Evolutionary conservation across 257 asterid genomes (phyloP).

Genomic region (Avicennia marina): DNA sequence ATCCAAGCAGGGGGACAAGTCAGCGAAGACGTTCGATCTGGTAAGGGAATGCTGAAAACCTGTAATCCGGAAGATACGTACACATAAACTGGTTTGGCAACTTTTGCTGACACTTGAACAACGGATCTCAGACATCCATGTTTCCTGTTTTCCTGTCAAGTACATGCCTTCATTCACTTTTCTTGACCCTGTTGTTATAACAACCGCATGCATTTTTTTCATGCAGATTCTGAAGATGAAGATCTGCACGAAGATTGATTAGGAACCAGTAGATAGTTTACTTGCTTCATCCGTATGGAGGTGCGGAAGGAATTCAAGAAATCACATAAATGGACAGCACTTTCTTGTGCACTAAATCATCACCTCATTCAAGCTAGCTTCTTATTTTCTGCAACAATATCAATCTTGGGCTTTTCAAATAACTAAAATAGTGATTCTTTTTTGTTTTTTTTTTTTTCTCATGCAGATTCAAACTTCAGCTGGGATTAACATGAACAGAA

Average conservation of each 20-base stretch:
- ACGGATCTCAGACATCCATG: too few relatives aligned
- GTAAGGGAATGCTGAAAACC: constrained; percentile 31
- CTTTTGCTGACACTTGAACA: too few relatives aligned
- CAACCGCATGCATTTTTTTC: background rate
- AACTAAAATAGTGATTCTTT: too few relatives aligned
- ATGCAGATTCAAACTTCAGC: constrained; percentile 23
- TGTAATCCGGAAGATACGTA: background rate
- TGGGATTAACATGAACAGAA: constrained; percentile 4
- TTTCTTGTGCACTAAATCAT: too few relatives aligned
- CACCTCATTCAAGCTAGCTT: too few relatives aligned
- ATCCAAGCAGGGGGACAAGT: constrained; percentile 78
- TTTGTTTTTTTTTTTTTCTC: background rate
- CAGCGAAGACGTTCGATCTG: constrained; percentile 92
- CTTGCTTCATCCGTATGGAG: too few relatives aligned
- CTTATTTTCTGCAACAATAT: background rate
- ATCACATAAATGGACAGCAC: too few relatives aligned
- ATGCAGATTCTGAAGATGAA: constrained; percentile 80
- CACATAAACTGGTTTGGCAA: too few relatives aligned
- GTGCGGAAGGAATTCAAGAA: too few relatives aligned
- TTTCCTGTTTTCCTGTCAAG: too few relatives aligned
- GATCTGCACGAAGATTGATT: constrained; percentile 66
- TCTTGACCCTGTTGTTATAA: background rate
- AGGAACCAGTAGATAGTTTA: background rate
- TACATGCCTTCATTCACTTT: background rate
- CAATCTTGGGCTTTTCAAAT: background rate